These are phyloP conservation scores for Coniella vitis DNA, from an alignment of 2,329 filamentous ascomycete genomes.

Conservation along the genomic window DNA sequence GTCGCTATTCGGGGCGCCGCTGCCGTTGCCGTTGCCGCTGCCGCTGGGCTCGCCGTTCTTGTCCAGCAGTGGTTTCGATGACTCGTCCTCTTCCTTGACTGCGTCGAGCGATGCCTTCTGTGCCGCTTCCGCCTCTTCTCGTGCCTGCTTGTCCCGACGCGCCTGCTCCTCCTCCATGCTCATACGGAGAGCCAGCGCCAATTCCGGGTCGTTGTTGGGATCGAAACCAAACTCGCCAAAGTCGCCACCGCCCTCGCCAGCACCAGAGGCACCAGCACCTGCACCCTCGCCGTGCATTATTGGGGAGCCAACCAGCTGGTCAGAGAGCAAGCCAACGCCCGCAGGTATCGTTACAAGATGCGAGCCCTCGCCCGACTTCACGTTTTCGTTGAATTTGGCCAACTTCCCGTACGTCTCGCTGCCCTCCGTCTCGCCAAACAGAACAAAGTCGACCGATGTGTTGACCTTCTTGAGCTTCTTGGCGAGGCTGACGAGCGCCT, in stretches of 20 bases:
- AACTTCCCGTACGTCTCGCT: slow-evolving; percentile 88
- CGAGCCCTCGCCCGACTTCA: slow-evolving; percentile 87
- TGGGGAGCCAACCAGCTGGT: slow-evolving; percentile 81
- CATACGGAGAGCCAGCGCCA: slow-evolving; percentile 92
- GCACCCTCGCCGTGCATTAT: slow-evolving; percentile 81
- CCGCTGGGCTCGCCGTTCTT: slow-evolving; percentile 60
- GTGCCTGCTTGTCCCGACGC: slow-evolving; percentile 46
- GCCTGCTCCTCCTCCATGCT: slow-evolving; percentile 98
- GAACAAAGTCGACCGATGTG: slow-evolving; percentile 87
- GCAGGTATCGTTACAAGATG: slow-evolving; percentile 87
- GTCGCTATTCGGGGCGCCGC: slow-evolving; percentile 33
- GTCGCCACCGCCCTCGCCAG: slow-evolving; percentile 52
- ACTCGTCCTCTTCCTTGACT: slow-evolving; percentile 74
- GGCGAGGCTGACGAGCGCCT: slow-evolving; percentile 78
- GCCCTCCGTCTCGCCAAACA: slow-evolving; percentile 89
- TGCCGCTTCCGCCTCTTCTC: slow-evolving; percentile 74
- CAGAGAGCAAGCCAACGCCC: slow-evolving; percentile 84
- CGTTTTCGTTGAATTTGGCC: slow-evolving; percentile 84
- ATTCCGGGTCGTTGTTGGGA: slow-evolving; percentile 83
- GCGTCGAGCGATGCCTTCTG: slow-evolving; percentile 72
- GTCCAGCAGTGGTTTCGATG: slow-evolving; percentile 53
- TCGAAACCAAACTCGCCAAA: slow-evolving; percentile 83
- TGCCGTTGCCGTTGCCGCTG: slow-evolving; percentile 45
- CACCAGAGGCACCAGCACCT: slow-evolving; percentile 52
- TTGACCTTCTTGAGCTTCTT: slow-evolving; percentile 99